Evolutionary conservation across 306 rosid genomes (phyloP).

Genomic region (Lathyrus tuberosus): DNA sequence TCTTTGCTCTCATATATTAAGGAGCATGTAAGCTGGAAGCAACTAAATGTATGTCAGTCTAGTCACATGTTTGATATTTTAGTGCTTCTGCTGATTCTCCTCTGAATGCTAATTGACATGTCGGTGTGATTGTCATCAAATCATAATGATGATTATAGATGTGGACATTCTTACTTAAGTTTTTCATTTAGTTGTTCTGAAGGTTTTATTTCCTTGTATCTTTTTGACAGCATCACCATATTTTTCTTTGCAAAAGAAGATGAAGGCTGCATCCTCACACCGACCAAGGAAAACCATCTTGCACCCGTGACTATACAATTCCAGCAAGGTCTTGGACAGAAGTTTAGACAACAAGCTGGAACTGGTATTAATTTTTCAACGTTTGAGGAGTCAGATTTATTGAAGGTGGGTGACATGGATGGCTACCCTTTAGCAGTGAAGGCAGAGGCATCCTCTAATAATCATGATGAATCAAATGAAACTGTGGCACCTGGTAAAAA

Average conservation of each 20-base stretch:
- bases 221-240: slow-evolving; percentile 70
- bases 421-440: slow-evolving; percentile 82
- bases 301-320: slow-evolving; percentile 72
- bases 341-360: slow-evolving; percentile 81
- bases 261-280: slow-evolving; percentile 68
- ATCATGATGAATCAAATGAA: slow-evolving; percentile 61
- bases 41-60: slow-evolving; percentile 16
- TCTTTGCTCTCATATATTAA: slow-evolving; percentile 7
- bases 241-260: slow-evolving; percentile 95
- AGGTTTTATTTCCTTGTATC: slow-evolving; percentile 35
- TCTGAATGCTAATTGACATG: not conserved
- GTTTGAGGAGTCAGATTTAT: slow-evolving; percentile 73
- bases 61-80: slow-evolving; percentile 22
- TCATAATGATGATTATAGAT: slow-evolving; percentile 4
- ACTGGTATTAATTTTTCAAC: slow-evolving; percentile 74
- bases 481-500: slow-evolving; percentile 47
- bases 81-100: not conserved
- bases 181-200: slow-evolving; percentile 37
- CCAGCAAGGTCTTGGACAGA: slow-evolving; percentile 92
- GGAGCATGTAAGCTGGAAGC: slow-evolving; percentile 24
- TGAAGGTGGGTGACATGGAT: slow-evolving; percentile 59
- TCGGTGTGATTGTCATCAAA: not conserved
- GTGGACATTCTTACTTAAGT: slow-evolving; percentile 7
- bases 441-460: slow-evolving; percentile 69
- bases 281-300: slow-evolving; percentile 59